phyloP scores from a whole-genome alignment of 176 grass and related monocot genomes.

The barley (Hordeum vulgare) region MorexV3_pseudomolecules_assembly NC_058524.1:18423496-18423995 shows the following conservation, averaged over 20 bases:
- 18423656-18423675: too few species aligned
- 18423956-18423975: conserved; percentile 6
- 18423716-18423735: too few species aligned
- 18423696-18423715: too few species aligned
- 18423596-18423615: too few species aligned
- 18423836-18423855: conserved; percentile 5
- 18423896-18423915: too few species aligned
- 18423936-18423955: conserved; percentile 28
- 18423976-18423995: conserved; percentile 56
- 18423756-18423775: not conserved
- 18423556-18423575: too few species aligned
- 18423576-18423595: too few species aligned
- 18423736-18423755: not conserved
- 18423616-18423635: too few species aligned
- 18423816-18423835: not conserved
- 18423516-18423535: conserved; percentile 29
- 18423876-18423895: too few species aligned
- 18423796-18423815: not conserved
- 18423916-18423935: not conserved
- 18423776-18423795: not conserved
- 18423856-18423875: not conserved
- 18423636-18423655: too few species aligned
- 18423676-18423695: too few species aligned
- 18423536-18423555: conserved; percentile 8
- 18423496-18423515: too few species aligned